A percentile compares a stretch with the other conserved stretches of the same genome.
Evolutionary conservation across 2,329 filamentous ascomycete genomes (phyloP).

Genomic region (Bisporella sp.): DNA sequence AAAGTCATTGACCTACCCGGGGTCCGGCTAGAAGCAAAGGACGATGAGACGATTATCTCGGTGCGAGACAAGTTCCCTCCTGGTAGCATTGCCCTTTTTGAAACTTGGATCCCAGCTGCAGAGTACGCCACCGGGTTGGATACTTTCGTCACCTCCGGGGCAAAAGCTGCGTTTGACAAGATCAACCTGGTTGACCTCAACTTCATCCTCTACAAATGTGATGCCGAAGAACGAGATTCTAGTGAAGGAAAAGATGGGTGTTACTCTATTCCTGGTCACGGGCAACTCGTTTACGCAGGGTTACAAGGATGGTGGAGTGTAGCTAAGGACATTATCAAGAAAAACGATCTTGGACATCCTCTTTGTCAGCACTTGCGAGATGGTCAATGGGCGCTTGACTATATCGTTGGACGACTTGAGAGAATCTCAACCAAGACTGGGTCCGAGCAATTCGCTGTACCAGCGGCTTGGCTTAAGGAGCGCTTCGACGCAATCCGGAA

Average conservation of each 20-base stretch:
- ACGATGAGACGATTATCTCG: conserved; percentile 69
- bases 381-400: conserved; percentile 89
- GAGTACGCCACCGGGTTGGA: conserved; percentile 81
- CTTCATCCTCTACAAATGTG: conserved; percentile 83
- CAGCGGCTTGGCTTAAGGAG: conserved; percentile 72
- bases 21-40: conserved; percentile 64
- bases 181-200: conserved; percentile 80
- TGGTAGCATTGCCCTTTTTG: conserved; percentile 89
- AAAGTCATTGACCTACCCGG: conserved; percentile 68
- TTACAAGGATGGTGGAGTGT: conserved; percentile 99
- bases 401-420: conserved; percentile 72
- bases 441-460: conserved; percentile 55
- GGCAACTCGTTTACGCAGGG: conserved; percentile 85
- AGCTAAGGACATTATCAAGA: conserved; percentile 71
- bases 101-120: conserved; percentile 88
- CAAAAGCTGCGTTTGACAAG: conserved; percentile 67
- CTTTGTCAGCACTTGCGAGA: conserved; percentile 88
- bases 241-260: conserved; percentile 78
- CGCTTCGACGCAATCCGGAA: conserved; percentile 80
- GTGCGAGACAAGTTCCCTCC: conserved; percentile 82
- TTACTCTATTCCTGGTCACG: conserved; percentile 79
- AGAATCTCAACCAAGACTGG: conserved; percentile 57
- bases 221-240: conserved; percentile 77
- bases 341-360: conserved; percentile 89
- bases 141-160: conserved; percentile 77